Base-by-base conservation (phyloP, 2,329 filamentous ascomycete species). In the Bertia moriformis region DNA sequence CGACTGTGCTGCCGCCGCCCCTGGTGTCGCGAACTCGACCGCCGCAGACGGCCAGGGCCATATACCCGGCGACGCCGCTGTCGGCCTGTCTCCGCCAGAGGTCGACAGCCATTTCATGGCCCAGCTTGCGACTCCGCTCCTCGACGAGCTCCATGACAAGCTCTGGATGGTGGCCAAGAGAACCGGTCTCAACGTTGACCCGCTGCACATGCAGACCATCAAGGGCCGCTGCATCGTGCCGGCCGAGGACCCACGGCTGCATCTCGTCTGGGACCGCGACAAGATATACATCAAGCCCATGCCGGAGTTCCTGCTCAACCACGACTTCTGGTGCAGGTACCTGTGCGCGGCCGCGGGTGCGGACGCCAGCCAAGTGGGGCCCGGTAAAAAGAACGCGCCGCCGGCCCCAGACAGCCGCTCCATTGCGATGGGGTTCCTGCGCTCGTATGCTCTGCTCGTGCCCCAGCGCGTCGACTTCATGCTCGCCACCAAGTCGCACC, bases 151-250 rank as follows among this genome's bases (percentile, higher is more conserved):
- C n/a, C n/a, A n/a, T n/a, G n/a, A n/a, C 22, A 27, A n/a, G 37
- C 40, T 51, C 4, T 48, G 45, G 44, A 35, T 51, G 4, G 43
- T 48, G 37, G 43, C 48, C 10, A 46, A 39, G 12, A 40, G 41
- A 19, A 43, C 38, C 3, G 37, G 42, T 24, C 10, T 32, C 15
- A 42, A 43, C 37, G 41, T 44, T n/a, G 14, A 4, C 7, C 19
- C 43, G 3, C 41, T 47, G 14, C 38, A 42, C n/a, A 10, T 42
- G 3, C 45, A 47, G 14, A 19, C 36, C 2, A 22, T 45, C 18
- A 18, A 37, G 13, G 41, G 41, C 7, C 42, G 44, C 14, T 15
- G 35, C 13, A 45, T 47, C 18, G 18, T 40, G 13, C 30, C 46
- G n/a, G 42, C 44, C 12, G 45, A 47, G 29, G 18, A 42, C 7